Evolutionary conservation across 371 early-diverging fungal species (phyloP), one percentile per base, ranked within the genome.

Genomic region (Rhizomucor miehei): DNA sequence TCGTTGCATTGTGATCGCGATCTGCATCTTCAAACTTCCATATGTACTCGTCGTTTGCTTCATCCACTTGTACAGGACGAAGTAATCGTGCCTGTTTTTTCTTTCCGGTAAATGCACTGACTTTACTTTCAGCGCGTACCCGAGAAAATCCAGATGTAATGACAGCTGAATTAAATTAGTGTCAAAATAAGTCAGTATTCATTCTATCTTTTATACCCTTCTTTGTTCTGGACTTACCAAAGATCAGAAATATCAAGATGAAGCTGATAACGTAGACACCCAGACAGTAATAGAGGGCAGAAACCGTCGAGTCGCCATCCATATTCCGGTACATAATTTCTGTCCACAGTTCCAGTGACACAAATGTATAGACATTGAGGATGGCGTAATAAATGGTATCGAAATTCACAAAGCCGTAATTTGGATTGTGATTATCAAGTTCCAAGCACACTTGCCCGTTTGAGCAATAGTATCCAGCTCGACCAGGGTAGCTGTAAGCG

Each of bases 111-210:
- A 83, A 83, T 2, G 81, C 84, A 25, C 75, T 77, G 21, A 70
- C 72, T 19, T 70, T 61, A 43, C 68, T 74, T 16, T 71, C 73
- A n/a, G 78, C 80, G 23, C 81, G 67, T 1, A 80, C 80, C 6
- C 75, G 74, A 17, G 79, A 80, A 55, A 83, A 83, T 6, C 80
- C 77, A n/a, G 81, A 81, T 1, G 84, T 81, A 41, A 83, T 77
- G 19, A 80, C 84, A 52, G 84, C 84, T 78, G 61, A 12, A 38
- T 29, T 12, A 5, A 29, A 17, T n/a, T n/a, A n/a, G n/a, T n/a
- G n/a, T n/a, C n/a, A n/a, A 29, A 9, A 21, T 14, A 50, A 44
- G 38, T 38, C 38, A 38, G 38, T 14, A 9, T 14, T 38, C n/a
- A n/a, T n/a, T n/a, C n/a, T n/a, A n/a, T n/a, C n/a, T n/a, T n/a